A percentile compares a stretch with the other conserved stretches of the same genome.
These are phyloP conservation scores for Cordyceps cateniannulata DNA, from an alignment of 2,329 filamentous ascomycete species.

Conservation along the genomic window DNA sequence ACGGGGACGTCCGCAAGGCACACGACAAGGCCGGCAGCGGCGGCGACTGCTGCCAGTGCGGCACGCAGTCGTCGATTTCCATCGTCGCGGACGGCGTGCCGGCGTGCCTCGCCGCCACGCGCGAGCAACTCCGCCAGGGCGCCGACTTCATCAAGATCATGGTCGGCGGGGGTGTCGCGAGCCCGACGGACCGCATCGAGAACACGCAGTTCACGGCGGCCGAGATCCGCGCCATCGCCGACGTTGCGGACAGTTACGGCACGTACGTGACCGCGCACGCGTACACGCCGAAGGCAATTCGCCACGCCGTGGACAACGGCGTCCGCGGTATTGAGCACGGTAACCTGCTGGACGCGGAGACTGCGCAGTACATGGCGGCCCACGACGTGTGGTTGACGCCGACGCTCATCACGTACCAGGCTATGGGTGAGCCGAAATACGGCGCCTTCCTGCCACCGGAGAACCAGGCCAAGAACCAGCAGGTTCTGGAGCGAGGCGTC, in stretches of 20 bases:
- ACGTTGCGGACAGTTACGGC: conserved; percentile 39
- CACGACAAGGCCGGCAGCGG: conserved; percentile 43
- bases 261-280: conserved; percentile 53
- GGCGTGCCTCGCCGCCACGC: conserved; percentile 43
- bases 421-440: conserved; percentile 39
- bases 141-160: conserved; percentile 59
- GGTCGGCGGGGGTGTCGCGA: conserved; percentile 50
- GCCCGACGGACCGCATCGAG: conserved; percentile 46
- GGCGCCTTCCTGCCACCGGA: conserved; percentile 36
- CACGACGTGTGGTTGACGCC: conserved; percentile 45
- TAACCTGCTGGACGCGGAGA: conserved; percentile 35
- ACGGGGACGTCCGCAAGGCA: conserved; percentile 42
- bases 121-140: conserved; percentile 49
- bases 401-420: conserved; percentile 45
- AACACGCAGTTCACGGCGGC: conserved; percentile 50
- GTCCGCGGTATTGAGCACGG: conserved; percentile 46
- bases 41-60: conserved; percentile 37
- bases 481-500: conserved; percentile 42
- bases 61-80: conserved; percentile 27
- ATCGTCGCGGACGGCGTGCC: conserved; percentile 47
- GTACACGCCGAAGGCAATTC: conserved; percentile 48
- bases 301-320: conserved; percentile 48
- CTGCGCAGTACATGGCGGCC: conserved; percentile 43
- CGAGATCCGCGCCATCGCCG: conserved; percentile 49
- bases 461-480: conserved; percentile 42